phyloP scores from a whole-genome alignment of 2,329 filamentous ascomycete species.

The Penicillium sclerotiorum region DNA sequence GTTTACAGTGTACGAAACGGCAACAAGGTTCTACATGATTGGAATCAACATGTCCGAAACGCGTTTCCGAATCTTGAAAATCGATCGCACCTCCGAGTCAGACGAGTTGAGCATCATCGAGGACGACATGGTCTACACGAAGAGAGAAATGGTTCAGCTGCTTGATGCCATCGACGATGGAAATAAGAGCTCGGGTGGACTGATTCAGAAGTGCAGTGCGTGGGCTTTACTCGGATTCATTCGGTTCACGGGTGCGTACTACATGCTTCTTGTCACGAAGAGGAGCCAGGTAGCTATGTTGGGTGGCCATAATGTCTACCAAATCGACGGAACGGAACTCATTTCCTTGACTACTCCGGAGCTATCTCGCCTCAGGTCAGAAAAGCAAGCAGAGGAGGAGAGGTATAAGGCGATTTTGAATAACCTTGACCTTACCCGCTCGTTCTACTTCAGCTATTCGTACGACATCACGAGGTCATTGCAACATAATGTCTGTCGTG shows the following conservation, averaged over 20 bases:
- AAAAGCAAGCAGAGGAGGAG: slow-evolving; percentile 84
- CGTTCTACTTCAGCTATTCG: slow-evolving; percentile 98
- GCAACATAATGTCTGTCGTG: slow-evolving; percentile 85
- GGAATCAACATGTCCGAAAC: slow-evolving; percentile 88
- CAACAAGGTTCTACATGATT: slow-evolving; percentile 89
- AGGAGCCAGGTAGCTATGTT: slow-evolving; percentile 95
- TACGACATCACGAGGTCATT: slow-evolving; percentile 93
- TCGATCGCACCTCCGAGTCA: slow-evolving; percentile 82
- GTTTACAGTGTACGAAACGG: slow-evolving; percentile 96
- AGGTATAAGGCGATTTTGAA: slow-evolving; percentile 86
- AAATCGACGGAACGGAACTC: slow-evolving; percentile 90
- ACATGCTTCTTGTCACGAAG: slow-evolving; percentile 96
- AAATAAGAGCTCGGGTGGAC: slow-evolving; percentile 84
- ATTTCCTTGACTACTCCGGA: slow-evolving; percentile 78
- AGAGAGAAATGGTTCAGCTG: slow-evolving; percentile 90
- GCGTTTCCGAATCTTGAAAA: slow-evolving; percentile 88
- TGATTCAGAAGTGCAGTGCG: slow-evolving; percentile 84
- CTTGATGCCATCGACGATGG: slow-evolving; percentile 93
- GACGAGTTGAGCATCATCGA: slow-evolving; percentile 83
- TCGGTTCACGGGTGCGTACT: slow-evolving; percentile 91
- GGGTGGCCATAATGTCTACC: slow-evolving; percentile 93
- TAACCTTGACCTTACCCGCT: slow-evolving; percentile 85
- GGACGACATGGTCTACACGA: slow-evolving; percentile 92
- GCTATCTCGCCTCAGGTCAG: slow-evolving; percentile 69
- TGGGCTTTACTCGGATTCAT: slow-evolving; percentile 97